Evolutionary conservation across 805 yeast genomes (phyloP).

Genomic region (Saccharomyces jurei): DNA sequence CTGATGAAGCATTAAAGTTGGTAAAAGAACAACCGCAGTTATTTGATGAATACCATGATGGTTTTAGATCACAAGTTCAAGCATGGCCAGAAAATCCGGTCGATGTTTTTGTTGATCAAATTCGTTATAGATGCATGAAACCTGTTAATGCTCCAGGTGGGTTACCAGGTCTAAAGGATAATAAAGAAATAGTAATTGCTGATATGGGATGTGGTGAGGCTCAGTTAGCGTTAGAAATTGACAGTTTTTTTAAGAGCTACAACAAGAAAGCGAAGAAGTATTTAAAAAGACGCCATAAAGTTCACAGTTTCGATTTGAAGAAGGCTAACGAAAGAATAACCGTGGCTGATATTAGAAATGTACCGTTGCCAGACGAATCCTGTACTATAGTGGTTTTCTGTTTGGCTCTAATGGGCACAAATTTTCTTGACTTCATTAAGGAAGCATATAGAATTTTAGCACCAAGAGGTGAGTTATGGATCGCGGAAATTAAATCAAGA

Average conservation of each 20-base stretch:
- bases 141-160: constrained; percentile 96
- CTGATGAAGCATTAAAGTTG: constrained; percentile 65
- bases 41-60: constrained; percentile 91
- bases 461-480: constrained; percentile 94
- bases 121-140: constrained; percentile 49
- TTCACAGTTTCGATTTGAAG: constrained; percentile 87
- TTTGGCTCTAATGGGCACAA: constrained; percentile 94
- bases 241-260: constrained; percentile 37
- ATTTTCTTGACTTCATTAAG: constrained; percentile 80
- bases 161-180: constrained; percentile 56
- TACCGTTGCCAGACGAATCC: constrained; percentile 72
- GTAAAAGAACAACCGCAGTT: constrained; percentile 76
- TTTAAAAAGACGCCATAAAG: constrained; percentile 44
- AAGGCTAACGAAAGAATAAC: constrained; percentile 84
- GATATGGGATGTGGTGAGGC: constrained; percentile 99
- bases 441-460: constrained; percentile 84
- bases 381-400: constrained; percentile 90
- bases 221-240: constrained; percentile 62
- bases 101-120: constrained; percentile 71
- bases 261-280: constrained; percentile 29
- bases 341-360: constrained; percentile 91
- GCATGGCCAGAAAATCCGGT: constrained; percentile 99
- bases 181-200: constrained; percentile 66
- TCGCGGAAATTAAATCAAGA: constrained; percentile 92
- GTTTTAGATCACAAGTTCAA: constrained; percentile 90